A percentile compares a stretch with the other conserved stretches of the same genome.
Evolutionary conservation across 495 filamentous ascomycete species (phyloP).

Genomic region (Neohortaea acidophila): DNA sequence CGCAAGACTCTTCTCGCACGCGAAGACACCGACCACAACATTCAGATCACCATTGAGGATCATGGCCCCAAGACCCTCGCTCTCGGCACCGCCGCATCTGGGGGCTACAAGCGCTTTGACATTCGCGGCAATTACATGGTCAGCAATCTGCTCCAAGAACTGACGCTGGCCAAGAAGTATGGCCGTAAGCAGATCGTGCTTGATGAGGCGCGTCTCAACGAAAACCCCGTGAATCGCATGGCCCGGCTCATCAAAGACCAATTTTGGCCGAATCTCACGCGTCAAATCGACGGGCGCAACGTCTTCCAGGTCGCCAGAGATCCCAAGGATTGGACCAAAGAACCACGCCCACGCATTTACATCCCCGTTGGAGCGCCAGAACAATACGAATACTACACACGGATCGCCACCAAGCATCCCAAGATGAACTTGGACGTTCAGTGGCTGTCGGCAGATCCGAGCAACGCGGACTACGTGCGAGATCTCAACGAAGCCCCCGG

Average conservation of each 20-base stretch:
- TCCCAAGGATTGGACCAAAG: constrained; percentile 78
- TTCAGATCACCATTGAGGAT: constrained; percentile 95
- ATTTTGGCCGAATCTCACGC: constrained; percentile 81
- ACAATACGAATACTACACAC: constrained; percentile 74
- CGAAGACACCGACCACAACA: constrained; percentile 82
- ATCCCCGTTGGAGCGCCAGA: constrained; percentile 70
- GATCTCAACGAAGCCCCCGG: constrained; percentile 73
- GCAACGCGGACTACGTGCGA: constrained; percentile 64
- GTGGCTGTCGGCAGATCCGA: constrained; percentile 44
- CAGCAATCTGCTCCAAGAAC: constrained; percentile 85
- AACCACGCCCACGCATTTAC: constrained; percentile 85
- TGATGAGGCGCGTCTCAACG: constrained; percentile 72
- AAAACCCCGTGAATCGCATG: constrained; percentile 81
- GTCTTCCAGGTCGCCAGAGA: constrained; percentile 75
- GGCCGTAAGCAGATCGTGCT: constrained; percentile 73
- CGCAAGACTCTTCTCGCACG: constrained; percentile 53
- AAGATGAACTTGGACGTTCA: constrained; percentile 77
- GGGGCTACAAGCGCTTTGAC: constrained; percentile 67
- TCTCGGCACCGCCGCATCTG: constrained; percentile 71
- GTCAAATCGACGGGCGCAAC: constrained; percentile 73
- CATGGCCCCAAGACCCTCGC: constrained; percentile 76
- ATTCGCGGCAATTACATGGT: constrained; percentile 91
- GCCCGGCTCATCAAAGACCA: constrained; percentile 68
- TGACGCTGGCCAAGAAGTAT: constrained; percentile 75
- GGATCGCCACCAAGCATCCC: constrained; percentile 57